Conservation (phyloP, 1,139 yeast genomes). For the Candida anutae region DNA sequence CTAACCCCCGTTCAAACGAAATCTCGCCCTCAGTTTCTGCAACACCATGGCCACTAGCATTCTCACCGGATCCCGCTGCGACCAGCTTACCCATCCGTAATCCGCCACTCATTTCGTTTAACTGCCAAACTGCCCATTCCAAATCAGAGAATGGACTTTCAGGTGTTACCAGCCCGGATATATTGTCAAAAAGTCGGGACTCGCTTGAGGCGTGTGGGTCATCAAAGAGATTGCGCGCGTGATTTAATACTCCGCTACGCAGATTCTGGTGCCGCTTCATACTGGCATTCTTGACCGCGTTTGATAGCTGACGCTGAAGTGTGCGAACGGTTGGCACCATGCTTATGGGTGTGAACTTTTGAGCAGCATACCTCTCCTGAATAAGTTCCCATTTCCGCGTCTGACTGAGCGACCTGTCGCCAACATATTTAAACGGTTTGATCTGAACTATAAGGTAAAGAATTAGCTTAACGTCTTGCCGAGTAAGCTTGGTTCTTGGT, state of each 20-base stretch:
- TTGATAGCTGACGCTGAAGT: slow-evolving; percentile 27
- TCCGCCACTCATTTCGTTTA: slow-evolving; percentile 26
- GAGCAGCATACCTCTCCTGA: slow-evolving; percentile 18
- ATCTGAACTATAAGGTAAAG: slow-evolving; percentile 22
- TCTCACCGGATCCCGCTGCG: too few relatives aligned
- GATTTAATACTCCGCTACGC: slow-evolving; percentile 2
- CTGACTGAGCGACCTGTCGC: slow-evolving; percentile 25
- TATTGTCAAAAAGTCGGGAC: not conserved
- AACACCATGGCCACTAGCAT: too few relatives aligned
- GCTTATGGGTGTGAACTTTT: slow-evolving; percentile 10
- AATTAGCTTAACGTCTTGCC: slow-evolving; percentile 23
- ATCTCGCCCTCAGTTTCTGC: too few relatives aligned
- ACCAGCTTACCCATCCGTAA: slow-evolving; percentile 22
- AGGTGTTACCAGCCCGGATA: not conserved
- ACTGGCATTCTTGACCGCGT: slow-evolving; percentile 26
- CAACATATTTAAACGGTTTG: slow-evolving; percentile 33
- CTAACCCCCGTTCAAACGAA: too few relatives aligned
- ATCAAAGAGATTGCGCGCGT: not conserved
- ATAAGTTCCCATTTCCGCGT: slow-evolving; percentile 31
- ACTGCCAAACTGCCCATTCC: slow-evolving; percentile 21
- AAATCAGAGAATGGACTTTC: slow-evolving; percentile 19
- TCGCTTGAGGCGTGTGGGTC: not conserved
- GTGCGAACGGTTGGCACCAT: slow-evolving; percentile 30
- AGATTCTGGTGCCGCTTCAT: slow-evolving; percentile 8
- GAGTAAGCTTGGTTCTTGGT: slow-evolving; percentile 20